Evolutionary conservation across 257 asterid species (phyloP).

Genomic region (Dorcoceras hygrometricum): DNA sequence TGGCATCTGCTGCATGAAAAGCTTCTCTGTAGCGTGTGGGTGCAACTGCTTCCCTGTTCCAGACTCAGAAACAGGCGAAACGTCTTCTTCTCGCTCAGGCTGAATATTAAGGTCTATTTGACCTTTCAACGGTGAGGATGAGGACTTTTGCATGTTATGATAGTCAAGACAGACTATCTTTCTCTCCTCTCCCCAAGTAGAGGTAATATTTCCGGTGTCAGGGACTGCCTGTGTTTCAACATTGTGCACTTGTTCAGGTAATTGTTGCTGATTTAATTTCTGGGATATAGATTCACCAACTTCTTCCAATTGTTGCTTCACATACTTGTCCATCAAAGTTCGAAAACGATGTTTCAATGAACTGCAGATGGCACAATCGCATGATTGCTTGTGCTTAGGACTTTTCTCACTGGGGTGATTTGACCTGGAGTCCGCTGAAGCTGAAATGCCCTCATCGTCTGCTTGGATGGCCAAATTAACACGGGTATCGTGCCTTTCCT

Average conservation of each 20-base stretch:
- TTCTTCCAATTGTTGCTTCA: slow-evolving; percentile 47
- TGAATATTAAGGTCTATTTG: slow-evolving; percentile 82
- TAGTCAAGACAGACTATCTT: slow-evolving; percentile 32
- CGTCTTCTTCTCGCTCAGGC: slow-evolving; percentile 81
- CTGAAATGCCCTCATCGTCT: slow-evolving; percentile 42
- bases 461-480: slow-evolving; percentile 62
- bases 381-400: slow-evolving; percentile 58
- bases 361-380: slow-evolving; percentile 61
- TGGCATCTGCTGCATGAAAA: slow-evolving; percentile 32
- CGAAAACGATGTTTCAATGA: slow-evolving; percentile 55
- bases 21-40: slow-evolving; percentile 29
- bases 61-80: slow-evolving; percentile 41
- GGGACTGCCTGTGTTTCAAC: slow-evolving; percentile 12
- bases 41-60: slow-evolving; percentile 26
- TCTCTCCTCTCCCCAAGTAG: slow-evolving; percentile 32
- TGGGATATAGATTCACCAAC: slow-evolving; percentile 43
- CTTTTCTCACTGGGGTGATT: slow-evolving; percentile 81
- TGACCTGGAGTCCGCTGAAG: slow-evolving; percentile 48
- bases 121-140: slow-evolving; percentile 51
- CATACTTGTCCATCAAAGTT: slow-evolving; percentile 62
- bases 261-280: slow-evolving; percentile 30
- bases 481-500: slow-evolving; percentile 70
- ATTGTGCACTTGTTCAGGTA: slow-evolving; percentile 31
- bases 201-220: slow-evolving; percentile 16
- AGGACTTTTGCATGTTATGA: slow-evolving; percentile 25